Conservation (phyloP, 169 alveolate genomes). For the Eimeria praecox region DNA sequence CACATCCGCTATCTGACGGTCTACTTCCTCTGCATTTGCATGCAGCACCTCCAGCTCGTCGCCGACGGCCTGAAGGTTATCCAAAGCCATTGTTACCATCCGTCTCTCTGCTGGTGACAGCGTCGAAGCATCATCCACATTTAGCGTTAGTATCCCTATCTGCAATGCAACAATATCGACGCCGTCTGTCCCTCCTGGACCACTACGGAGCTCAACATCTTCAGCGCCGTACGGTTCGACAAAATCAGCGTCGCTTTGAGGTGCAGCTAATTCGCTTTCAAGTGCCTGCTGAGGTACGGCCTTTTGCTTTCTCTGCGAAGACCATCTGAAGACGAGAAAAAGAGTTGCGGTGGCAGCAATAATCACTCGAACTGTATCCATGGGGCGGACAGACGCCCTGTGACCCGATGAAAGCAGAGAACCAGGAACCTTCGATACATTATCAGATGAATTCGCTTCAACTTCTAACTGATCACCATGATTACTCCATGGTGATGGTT, state of each 20-base stretch:
- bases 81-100: slow-evolving; percentile 24
- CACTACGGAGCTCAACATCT: background rate
- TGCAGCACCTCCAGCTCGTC: slow-evolving; percentile 28
- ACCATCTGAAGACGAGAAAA: slow-evolving; percentile 12
- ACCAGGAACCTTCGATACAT: background rate
- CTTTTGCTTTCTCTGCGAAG: background rate
- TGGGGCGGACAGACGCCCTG: background rate
- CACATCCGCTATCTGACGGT: background rate
- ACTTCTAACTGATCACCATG: background rate
- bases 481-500: background rate
- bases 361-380: background rate
- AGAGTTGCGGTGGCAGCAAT: background rate
- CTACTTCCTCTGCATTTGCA: background rate
- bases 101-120: slow-evolving; percentile 2
- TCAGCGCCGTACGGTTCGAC: background rate
- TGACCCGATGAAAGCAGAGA: background rate
- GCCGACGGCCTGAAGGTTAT: background rate
- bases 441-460: background rate
- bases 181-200: background rate
- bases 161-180: background rate
- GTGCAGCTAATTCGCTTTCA: background rate
- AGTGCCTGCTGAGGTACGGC: background rate
- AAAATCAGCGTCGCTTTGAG: background rate
- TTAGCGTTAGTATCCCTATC: background rate
- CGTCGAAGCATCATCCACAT: background rate